Evolutionary conservation across 1,284 basidiomycete species (phyloP).

Genomic region (Peniophora sp.): DNA sequence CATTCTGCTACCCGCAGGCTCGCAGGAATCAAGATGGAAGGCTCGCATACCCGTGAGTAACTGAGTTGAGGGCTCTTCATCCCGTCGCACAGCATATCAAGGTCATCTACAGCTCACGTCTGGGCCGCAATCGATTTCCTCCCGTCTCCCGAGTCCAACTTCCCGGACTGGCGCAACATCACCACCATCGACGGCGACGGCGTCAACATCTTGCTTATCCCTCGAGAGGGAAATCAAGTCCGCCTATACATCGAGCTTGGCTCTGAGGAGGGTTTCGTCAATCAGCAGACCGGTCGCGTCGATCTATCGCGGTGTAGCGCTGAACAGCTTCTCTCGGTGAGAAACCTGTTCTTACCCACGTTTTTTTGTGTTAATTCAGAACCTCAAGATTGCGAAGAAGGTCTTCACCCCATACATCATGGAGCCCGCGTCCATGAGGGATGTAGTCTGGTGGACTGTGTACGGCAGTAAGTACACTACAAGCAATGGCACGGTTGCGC

Average conservation of each 20-base stretch:
- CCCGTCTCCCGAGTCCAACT: slow-evolving; percentile 52
- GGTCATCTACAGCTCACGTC: slow-evolving; percentile 43
- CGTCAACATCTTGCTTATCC: slow-evolving; percentile 63
- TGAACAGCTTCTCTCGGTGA: slow-evolving; percentile 44
- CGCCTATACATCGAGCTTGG: slow-evolving; percentile 71
- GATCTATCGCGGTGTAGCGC: slow-evolving; percentile 57
- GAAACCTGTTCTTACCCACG: slow-evolving; percentile 21
- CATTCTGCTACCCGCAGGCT: slow-evolving; percentile 76
- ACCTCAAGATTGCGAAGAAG: slow-evolving; percentile 40
- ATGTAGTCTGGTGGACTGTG: slow-evolving; percentile 76
- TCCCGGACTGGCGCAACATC: slow-evolving; percentile 75
- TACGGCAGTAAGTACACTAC: slow-evolving; percentile 40
- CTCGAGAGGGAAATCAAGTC: slow-evolving; percentile 64
- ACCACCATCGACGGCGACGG: slow-evolving; percentile 52
- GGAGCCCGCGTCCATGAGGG: slow-evolving; percentile 32
- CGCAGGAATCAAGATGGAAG: slow-evolving; percentile 65
- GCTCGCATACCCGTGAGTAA: slow-evolving; percentile 58
- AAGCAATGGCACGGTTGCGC: not conserved
- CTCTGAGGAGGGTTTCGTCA: slow-evolving; percentile 39
- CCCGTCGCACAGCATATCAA: not conserved
- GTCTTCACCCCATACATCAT: slow-evolving; percentile 66
- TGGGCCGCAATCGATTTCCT: slow-evolving; percentile 76
- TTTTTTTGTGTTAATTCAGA: not conserved
- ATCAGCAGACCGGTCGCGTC: slow-evolving; percentile 44
- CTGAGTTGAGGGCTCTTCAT: not conserved